phyloP scores from a whole-genome alignment of 805 yeast species.

The Nakazawaea ernobii region DNA sequence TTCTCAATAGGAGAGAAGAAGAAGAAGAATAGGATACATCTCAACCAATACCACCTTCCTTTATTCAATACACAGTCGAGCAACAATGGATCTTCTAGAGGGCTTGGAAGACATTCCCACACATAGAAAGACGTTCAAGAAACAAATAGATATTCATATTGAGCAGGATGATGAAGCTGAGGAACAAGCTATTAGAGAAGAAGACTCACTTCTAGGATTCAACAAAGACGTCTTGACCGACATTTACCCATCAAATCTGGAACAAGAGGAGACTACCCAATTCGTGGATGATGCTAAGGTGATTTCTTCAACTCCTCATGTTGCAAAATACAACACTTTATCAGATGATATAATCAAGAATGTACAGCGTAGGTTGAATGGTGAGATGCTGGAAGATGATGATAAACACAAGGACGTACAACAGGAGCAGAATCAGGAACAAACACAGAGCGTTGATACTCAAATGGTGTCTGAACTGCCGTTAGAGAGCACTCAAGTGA shows the following conservation, averaged over 20 bases:
- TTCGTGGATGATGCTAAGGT: neutral
- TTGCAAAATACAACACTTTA: neutral
- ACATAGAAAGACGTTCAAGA: conserved; percentile 6
- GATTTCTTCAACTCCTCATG: neutral
- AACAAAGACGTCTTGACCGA: neutral
- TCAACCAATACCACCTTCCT: neutral
- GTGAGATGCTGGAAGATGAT: neutral
- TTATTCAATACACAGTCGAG: too few species aligned
- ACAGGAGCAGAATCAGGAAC: too few species aligned
- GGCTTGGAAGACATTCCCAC: conserved; percentile 16
- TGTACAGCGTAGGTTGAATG: conserved; percentile 5
- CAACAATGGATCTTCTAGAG: conserved; percentile 17
- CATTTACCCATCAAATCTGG: neutral
- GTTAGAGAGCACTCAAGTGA: neutral
- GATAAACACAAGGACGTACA: neutral
- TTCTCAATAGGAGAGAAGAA: neutral
- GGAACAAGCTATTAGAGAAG: neutral
- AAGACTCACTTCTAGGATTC: neutral
- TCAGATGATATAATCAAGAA: neutral
- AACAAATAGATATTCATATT: neutral
- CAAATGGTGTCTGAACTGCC: neutral
- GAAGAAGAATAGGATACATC: neutral
- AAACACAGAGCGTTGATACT: neutral
- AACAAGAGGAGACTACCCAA: neutral
- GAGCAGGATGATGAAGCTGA: neutral